Evolutionary conservation across 1,284 basidiomycete species (phyloP), one percentile per base, ranked within the genome.

Genomic region (Gomphus sp.): DNA sequence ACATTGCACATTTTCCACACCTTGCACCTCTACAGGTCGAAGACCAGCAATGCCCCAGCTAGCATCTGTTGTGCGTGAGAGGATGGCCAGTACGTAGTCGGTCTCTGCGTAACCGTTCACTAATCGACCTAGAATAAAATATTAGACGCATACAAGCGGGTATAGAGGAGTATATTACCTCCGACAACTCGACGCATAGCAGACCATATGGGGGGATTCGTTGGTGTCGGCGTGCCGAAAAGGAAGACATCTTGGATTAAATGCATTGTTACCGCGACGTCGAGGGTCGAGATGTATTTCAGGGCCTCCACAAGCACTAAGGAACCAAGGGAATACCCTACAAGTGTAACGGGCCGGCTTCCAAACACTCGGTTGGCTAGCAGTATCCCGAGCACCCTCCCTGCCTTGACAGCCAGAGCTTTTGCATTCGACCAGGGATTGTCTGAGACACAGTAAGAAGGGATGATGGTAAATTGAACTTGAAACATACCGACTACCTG

Each of bases 181-280:
- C 80, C 73, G 11, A 86, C 85, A 52, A 87, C 76, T 7, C 85
- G 77, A 5, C 87, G 76, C 2, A 82, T 79, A 41, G 81, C 77
- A 2, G 82, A 68, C 89, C 88, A 92, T 9, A 76, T 71, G 33
- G 70, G 68, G 39, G 71, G 68, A 54, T 85, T 80, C 0, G 80
- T 76, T 2, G 84, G 75, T 0, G 82, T 76, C 0, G 88, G 89
- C 2, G 83, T 79, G 11, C 88, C 88, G 65, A 89, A 86, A 10
- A 91, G 74, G 68, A 79, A 89, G 16, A 89, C 87, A 66, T 91
- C 87, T 66, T 91, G 81, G 14, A 91, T 78, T 58, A 90, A 68
- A 61, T 78, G 74, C 12, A 67, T 61, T 1, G 79, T 80, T 61
- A 77, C 66, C 5, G 71, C 65, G 4, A 78, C 74, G 1, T 76